Conservation (phyloP, 139 green algal species). For the Trebouxia sp. region DNA sequence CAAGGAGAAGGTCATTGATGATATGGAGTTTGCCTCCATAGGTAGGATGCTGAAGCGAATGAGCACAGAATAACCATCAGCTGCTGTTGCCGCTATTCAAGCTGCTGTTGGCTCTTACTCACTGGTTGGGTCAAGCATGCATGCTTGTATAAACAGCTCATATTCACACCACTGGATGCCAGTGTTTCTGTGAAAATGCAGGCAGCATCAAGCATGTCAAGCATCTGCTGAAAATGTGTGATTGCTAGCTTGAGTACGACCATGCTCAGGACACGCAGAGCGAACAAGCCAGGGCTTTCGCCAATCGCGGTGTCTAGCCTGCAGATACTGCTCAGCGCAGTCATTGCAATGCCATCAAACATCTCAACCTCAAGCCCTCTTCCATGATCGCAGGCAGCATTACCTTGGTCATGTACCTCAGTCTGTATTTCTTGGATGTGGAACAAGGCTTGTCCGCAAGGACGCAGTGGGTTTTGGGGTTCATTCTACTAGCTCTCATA, state of each 20-base stretch:
- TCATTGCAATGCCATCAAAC: too few relatives aligned
- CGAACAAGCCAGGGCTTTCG: too few relatives aligned
- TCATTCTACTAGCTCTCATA: not conserved
- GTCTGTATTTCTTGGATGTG: constrained; percentile 18
- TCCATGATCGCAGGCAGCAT: constrained; percentile 11
- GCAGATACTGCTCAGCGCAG: too few relatives aligned
- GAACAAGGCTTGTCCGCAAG: not conserved
- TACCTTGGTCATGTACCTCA: constrained; percentile 25
- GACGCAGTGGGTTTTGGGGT: constrained; percentile 17
- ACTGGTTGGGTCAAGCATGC: not conserved
- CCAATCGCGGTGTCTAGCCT: too few relatives aligned
- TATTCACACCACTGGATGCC: too few relatives aligned
- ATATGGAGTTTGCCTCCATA: constrained; percentile 28
- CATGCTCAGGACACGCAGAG: too few relatives aligned
- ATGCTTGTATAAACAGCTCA: too few relatives aligned
- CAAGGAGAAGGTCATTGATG: constrained; percentile 18
- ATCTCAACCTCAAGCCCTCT: too few relatives aligned
- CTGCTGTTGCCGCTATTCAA: not conserved
- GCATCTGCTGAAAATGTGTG: not conserved
- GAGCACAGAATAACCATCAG: not conserved
- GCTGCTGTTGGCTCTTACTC: not conserved
- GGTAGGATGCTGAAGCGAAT: not conserved
- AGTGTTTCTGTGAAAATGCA: too few relatives aligned
- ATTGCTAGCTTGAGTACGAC: not conserved
- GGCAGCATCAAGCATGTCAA: too few relatives aligned